These are phyloP conservation scores for Pleurotus citrinopileatus DNA, from an alignment of 768 basidiomycete species.

Conservation along the genomic window DNA sequence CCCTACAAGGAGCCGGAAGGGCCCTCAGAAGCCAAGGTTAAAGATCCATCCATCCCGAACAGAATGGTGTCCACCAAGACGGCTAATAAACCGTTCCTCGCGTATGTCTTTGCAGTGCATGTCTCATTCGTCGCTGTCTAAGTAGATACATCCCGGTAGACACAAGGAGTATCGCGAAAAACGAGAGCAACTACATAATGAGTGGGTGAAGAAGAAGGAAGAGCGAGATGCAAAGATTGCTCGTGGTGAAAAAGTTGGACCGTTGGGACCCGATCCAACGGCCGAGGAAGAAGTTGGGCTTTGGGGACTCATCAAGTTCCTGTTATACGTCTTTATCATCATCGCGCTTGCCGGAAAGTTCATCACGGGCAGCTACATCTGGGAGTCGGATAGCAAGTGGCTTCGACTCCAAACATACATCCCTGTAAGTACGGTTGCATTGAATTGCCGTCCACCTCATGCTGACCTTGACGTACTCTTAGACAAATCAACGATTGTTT, in stretches of 20 bases:
- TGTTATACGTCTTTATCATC: conserved; percentile 53
- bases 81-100: conserved; percentile 84
- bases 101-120: conserved; percentile 44
- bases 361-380: conserved; percentile 81
- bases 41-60: conserved; percentile 61
- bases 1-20: conserved; percentile 35
- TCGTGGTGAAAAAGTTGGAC: conserved; percentile 69
- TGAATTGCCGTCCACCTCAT: not conserved
- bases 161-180: conserved; percentile 65
- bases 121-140: conserved; percentile 11
- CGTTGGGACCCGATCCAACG: conserved; percentile 72
- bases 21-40: conserved; percentile 39
- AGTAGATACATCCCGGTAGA: conserved; percentile 30
- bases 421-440: conserved; percentile 43
- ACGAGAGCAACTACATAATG: conserved; percentile 57
- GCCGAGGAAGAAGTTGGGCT: conserved; percentile 63
- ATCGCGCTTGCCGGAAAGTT: conserved; percentile 71
- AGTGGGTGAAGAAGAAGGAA: conserved; percentile 68
- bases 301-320: conserved; percentile 65
- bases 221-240: conserved; percentile 72
- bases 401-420: conserved; percentile 55
- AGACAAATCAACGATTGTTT: conserved; percentile 67
- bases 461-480: conserved; percentile 7
- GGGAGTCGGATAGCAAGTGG: conserved; percentile 78
- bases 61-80: conserved; percentile 78